Conservation (phyloP, 2,329 filamentous ascomycete species). For the Drechslerella dactyloides region DNA sequence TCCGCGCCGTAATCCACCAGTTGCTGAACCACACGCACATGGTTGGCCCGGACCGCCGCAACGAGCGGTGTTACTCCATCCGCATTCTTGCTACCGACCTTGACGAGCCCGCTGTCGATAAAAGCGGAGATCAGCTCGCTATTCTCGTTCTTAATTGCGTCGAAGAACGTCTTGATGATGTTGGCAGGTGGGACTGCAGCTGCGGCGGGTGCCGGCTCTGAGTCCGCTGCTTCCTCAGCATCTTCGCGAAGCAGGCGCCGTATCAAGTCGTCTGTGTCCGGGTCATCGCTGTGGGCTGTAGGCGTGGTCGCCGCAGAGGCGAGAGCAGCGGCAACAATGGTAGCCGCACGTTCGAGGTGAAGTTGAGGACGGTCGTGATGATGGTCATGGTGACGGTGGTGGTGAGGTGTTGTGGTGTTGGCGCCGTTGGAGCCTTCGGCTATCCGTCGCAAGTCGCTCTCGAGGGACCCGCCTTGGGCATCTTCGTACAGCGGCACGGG, state of each 20-base stretch:
- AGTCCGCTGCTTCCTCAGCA: slow-evolving; percentile 25
- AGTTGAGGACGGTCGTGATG: slow-evolving; percentile 8
- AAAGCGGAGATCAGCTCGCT: slow-evolving; percentile 46
- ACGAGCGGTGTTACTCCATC: slow-evolving; percentile 37
- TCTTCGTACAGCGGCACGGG: slow-evolving; percentile 30
- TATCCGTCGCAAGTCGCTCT: slow-evolving; percentile 44
- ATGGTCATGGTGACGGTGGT: neutral
- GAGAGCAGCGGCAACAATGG: no score
- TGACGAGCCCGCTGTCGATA: slow-evolving; percentile 39
- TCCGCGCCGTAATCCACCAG: slow-evolving; percentile 46
- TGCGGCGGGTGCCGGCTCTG: neutral
- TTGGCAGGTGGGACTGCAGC: slow-evolving; percentile 11
- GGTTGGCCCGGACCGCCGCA: slow-evolving; percentile 37
- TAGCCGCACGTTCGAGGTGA: neutral
- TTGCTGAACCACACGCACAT: slow-evolving; percentile 46
- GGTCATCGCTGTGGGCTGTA: slow-evolving; percentile 41
- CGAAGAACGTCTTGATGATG: slow-evolving; percentile 39
- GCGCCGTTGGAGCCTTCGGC: slow-evolving; percentile 37
- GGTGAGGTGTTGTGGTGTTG: slow-evolving; percentile 25
- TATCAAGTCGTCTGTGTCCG: slow-evolving; percentile 38
- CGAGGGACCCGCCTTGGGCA: slow-evolving; percentile 36
- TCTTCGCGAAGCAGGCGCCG: slow-evolving; percentile 39
- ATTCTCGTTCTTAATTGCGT: slow-evolving; percentile 41
- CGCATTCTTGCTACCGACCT: slow-evolving; percentile 18
- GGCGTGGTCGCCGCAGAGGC: no score